Percentiles rank a stretch among this genome's conserved stretches.
Conservation (phyloP, 2,329 filamentous ascomycete species). For the Aaosphaeria arxii region DNA sequence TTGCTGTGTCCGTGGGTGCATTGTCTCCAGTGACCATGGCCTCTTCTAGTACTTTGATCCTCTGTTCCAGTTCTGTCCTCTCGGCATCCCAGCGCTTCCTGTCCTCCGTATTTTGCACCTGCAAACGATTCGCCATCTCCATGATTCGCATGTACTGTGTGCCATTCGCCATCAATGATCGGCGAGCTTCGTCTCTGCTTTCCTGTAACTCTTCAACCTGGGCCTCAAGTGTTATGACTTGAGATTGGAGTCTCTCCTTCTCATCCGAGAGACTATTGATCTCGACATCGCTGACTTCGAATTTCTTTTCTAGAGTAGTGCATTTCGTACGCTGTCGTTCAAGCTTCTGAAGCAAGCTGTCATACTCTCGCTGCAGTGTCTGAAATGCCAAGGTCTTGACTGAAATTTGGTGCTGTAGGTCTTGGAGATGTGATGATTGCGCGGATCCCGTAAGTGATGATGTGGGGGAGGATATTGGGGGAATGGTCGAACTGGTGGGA, state of each 20-base stretch:
- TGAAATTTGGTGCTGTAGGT: constrained; percentile 54
- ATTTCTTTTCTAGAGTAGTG: constrained; percentile 47
- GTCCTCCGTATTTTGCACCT: constrained; percentile 43
- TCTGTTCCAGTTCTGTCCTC: constrained; percentile 32
- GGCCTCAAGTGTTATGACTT: constrained; percentile 47
- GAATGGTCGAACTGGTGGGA: constrained; percentile 13
- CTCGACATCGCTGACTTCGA: constrained; percentile 34
- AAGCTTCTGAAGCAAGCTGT: constrained; percentile 51
- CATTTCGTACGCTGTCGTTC: constrained; percentile 50
- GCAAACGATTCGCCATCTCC: constrained; percentile 47
- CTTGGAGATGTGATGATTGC: constrained; percentile 42
- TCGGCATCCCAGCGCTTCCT: constrained; percentile 42
- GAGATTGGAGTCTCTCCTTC: constrained; percentile 47
- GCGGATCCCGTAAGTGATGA: constrained; percentile 23
- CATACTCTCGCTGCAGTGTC: constrained; percentile 54
- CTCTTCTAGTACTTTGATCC: constrained; percentile 36
- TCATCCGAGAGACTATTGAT: constrained; percentile 52
- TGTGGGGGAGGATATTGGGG: constrained; percentile 23
- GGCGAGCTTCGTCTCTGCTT: constrained; percentile 47
- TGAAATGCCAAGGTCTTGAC: constrained; percentile 53
- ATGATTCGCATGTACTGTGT: constrained; percentile 52
- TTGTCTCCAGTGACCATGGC: constrained; percentile 23
- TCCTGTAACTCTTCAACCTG: constrained; percentile 50
- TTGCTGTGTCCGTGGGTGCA: constrained; percentile 1
- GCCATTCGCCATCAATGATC: constrained; percentile 42